Percentiles rank a stretch among this genome's conserved stretches.
Evolutionary conservation across 345 rosid genomes (phyloP).

Genomic region (Mercurialis annua): DNA sequence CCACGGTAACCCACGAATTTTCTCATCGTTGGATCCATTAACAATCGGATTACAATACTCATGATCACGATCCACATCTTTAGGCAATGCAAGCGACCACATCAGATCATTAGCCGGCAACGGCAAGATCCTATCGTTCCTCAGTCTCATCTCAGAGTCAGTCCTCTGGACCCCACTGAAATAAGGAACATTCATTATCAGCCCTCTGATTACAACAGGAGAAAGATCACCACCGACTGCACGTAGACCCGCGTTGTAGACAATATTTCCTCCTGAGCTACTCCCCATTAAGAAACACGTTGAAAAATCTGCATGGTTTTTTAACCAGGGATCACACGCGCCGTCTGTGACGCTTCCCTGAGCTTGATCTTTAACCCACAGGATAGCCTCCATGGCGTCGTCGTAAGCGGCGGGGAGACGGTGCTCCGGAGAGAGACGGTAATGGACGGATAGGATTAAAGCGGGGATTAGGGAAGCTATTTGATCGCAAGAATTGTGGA

Average conservation of each 20-base stretch:
- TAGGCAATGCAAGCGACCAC: conserved; percentile 68
- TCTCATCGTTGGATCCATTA: conserved; percentile 27
- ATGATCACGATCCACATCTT: conserved; percentile 68
- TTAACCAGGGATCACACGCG: conserved; percentile 54
- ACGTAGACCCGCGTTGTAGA: conserved; percentile 58
- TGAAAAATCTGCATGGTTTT: conserved; percentile 51
- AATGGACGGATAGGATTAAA: conserved; percentile 64
- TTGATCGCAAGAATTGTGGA: conserved; percentile 47
- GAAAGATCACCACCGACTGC: conserved; percentile 38
- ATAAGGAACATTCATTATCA: conserved; percentile 60
- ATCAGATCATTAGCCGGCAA: conserved; percentile 46
- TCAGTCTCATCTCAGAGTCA: conserved; percentile 47
- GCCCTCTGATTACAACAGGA: conserved; percentile 58
- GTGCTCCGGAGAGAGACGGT: conserved; percentile 82
- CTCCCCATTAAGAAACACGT: conserved; percentile 62
- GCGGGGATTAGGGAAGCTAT: conserved; percentile 45
- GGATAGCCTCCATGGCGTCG: conserved; percentile 62
- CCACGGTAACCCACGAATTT: conserved; percentile 49
- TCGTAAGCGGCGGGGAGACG: conserved; percentile 90
- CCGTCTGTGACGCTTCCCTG: conserved; percentile 3
- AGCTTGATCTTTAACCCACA: conserved; percentile 72
- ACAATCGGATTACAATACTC: conserved; percentile 59
- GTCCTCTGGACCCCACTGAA: conserved; percentile 62
- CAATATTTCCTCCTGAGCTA: conserved; percentile 75
- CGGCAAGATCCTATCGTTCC: conserved; percentile 54